Conservation (phyloP, 352 stramenopile genomes). For the Bremia lactucae region DNA sequence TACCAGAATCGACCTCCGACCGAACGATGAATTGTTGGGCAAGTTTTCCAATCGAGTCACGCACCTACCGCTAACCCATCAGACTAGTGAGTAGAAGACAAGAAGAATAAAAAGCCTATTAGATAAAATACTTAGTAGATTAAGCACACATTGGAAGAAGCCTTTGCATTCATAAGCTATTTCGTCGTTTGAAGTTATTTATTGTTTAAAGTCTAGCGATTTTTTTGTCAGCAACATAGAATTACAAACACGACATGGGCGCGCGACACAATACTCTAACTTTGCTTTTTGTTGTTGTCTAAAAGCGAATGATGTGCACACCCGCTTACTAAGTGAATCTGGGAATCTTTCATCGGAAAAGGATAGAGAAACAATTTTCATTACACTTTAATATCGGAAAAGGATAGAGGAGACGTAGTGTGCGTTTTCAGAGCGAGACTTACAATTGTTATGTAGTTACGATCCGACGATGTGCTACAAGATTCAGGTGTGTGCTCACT, state of each 20-base stretch:
- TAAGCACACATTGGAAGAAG: background rate
- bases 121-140: no score
- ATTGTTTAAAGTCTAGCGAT: no score
- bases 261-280: no score
- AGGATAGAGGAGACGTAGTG: slow-evolving; percentile 32
- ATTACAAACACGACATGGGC: no score
- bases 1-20: slow-evolving; percentile 51
- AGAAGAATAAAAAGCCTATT: slow-evolving; percentile 5
- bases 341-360: background rate
- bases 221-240: no score
- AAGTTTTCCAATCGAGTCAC: slow-evolving; percentile 53
- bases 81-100: slow-evolving; percentile 72
- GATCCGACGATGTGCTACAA: slow-evolving; percentile 24
- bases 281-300: no score
- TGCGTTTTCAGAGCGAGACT: slow-evolving; percentile 23
- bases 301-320: no score
- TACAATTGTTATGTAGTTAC: slow-evolving; percentile 47
- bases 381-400: slow-evolving; percentile 25
- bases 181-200: no score
- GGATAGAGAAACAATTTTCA: slow-evolving; percentile 6
- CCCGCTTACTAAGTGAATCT: no score
- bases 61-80: slow-evolving; percentile 60
- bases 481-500: slow-evolving; percentile 40
- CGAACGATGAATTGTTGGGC: slow-evolving; percentile 35
- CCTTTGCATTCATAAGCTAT: background rate